Evolutionary conservation across 176 grass and related monocot genomes (phyloP).

Genomic region (Melocanna baccifera): DNA sequence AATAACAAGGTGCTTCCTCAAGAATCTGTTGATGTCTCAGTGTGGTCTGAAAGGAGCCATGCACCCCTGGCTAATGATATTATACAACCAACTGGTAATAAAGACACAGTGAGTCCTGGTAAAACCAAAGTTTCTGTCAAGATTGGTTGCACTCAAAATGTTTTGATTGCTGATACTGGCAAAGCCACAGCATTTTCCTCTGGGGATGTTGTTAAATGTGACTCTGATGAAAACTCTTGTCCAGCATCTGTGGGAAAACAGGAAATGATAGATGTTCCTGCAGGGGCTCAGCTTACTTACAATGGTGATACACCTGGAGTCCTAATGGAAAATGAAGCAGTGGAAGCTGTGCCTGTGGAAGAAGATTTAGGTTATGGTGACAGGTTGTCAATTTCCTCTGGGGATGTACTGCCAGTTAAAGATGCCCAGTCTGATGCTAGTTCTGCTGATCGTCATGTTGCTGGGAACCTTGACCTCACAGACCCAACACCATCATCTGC

Average conservation of each 20-base stretch:
- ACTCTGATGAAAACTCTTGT: conserved; percentile 26
- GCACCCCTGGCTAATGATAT: conserved; percentile 21
- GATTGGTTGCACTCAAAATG: conserved; percentile 22
- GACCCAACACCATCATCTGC: conserved; percentile 32
- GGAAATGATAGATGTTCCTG: conserved; percentile 15
- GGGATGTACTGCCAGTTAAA: conserved; percentile 30
- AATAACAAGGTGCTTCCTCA: conserved; percentile 35
- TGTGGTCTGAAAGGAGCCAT: conserved; percentile 25
- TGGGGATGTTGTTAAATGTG: conserved; percentile 28
- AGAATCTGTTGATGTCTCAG: conserved; percentile 38
- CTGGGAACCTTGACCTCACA: conserved; percentile 31
- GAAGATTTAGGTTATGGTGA: conserved; percentile 33
- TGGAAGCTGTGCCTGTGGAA: conserved; percentile 33
- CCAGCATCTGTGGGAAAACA: conserved; percentile 27
- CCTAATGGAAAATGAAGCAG: conserved; percentile 26
- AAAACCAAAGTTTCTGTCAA: conserved; percentile 37
- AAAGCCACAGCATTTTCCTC: conserved; percentile 22
- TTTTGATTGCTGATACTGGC: conserved; percentile 28
- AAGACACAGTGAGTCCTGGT: conserved; percentile 14
- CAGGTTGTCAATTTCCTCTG: conserved; percentile 30
- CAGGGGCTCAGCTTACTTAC: conserved; percentile 22
- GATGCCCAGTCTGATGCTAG: conserved; percentile 54
- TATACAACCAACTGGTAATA: conserved; percentile 36
- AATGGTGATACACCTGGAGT: conserved; percentile 24
- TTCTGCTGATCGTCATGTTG: conserved; percentile 30